A percentile compares a stretch with the other conserved stretches of the same genome.
phyloP scores from a whole-genome alignment of 169 alveolate genomes.

The Toxoplasma gondii region DNA sequence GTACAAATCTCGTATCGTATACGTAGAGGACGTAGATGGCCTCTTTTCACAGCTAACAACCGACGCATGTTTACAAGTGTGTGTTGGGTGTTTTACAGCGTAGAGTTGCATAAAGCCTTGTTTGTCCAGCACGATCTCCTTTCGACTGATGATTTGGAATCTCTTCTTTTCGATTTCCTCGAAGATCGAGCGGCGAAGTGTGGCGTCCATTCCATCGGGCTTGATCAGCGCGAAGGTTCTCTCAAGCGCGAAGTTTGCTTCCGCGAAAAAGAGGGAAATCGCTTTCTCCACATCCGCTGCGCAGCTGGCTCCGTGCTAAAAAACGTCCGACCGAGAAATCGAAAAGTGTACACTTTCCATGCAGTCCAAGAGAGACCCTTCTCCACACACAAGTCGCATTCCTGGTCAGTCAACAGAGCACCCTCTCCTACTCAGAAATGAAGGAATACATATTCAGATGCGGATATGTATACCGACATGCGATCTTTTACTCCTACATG shows the following conservation, averaged over 20 bases:
- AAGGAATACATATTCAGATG: too few relatives aligned
- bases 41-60: too few relatives aligned
- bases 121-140: background rate
- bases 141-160: background rate
- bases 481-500: too few relatives aligned
- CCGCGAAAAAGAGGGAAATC: background rate
- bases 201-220: constrained; percentile 16
- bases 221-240: constrained; percentile 32
- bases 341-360: background rate
- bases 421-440: too few relatives aligned
- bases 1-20: too few relatives aligned
- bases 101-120: background rate
- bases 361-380: too few relatives aligned
- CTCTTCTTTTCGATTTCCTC: background rate
- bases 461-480: too few relatives aligned
- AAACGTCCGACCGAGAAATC: background rate
- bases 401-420: too few relatives aligned
- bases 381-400: too few relatives aligned
- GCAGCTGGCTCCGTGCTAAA: background rate
- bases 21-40: too few relatives aligned
- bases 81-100: background rate
- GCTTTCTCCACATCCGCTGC: background rate
- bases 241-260: background rate
- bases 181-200: background rate
- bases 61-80: too few relatives aligned